These are phyloP conservation scores for Fusarium praegraminearum DNA, from an alignment of 2,329 filamentous ascomycete species.

Conservation along the genomic window DNA sequence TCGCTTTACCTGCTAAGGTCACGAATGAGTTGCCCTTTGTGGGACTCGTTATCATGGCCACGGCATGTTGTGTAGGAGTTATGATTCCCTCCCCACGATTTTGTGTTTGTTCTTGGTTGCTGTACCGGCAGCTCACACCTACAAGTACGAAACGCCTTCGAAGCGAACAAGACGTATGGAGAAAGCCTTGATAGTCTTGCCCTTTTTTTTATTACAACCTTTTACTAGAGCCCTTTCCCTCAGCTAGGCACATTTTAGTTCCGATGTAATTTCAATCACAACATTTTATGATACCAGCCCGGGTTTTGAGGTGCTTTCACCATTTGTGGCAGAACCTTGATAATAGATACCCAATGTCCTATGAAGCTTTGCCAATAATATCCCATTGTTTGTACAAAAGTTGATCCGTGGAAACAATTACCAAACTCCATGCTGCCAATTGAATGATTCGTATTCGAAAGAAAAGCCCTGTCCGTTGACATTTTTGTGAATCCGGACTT, in stretches of 20 bases:
- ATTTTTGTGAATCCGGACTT: background rate
- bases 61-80: slow-evolving; percentile 45
- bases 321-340: slow-evolving; percentile 10
- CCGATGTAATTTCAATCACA: slow-evolving; percentile 61
- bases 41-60: slow-evolving; percentile 40
- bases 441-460: slow-evolving; percentile 14
- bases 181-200: slow-evolving; percentile 54
- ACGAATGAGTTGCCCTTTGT: slow-evolving; percentile 26
- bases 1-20: slow-evolving; percentile 36
- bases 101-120: slow-evolving; percentile 44
- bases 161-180: slow-evolving; percentile 48
- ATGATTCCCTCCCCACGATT: slow-evolving; percentile 45
- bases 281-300: slow-evolving; percentile 61
- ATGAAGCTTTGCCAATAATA: slow-evolving; percentile 5
- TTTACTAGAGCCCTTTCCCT: slow-evolving; percentile 51
- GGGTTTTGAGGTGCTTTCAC: slow-evolving; percentile 37
- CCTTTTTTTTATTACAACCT: slow-evolving; percentile 53
- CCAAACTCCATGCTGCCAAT: slow-evolving; percentile 46
- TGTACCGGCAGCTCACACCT: slow-evolving; percentile 40
- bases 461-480: slow-evolving; percentile 16
- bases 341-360: background rate
- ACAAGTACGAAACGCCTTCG: slow-evolving; percentile 38
- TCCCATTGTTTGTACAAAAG: slow-evolving; percentile 12
- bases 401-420: slow-evolving; percentile 8
- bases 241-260: slow-evolving; percentile 57